Base-by-base conservation (phyloP, 306 rosid genomes). In the Cicer judaicum region DNA sequence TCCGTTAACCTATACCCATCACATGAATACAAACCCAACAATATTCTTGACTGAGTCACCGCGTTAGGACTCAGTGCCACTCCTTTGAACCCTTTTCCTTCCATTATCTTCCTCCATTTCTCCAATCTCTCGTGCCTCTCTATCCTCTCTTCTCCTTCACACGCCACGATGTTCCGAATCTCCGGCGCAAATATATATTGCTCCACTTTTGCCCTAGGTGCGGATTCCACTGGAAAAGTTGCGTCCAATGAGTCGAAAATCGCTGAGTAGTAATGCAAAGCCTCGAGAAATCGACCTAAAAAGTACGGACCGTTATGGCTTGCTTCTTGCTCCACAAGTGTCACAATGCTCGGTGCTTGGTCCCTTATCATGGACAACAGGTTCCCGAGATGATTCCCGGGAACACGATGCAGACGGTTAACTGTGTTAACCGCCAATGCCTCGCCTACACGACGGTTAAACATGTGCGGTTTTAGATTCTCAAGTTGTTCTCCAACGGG, bases 261-360 rank as follows among this genome's bases (percentile, higher is more conserved):
- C 0, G 96, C 98, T 0, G 96, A 93, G 73, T 93, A 91, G 11
- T 91, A 91, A 41, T 91, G 98, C 67, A 93, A 12, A 0, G 97
- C 96, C 74, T 91, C 97, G 0, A 93, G 88, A 63, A 93, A 91
- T 76, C 98, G 75, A 0, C 97, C 97, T 0, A 91, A 66, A 21
- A 91, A 93, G 65, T 91, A 89, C 0, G 98, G 98, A 4, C 96
- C 94, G 0, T 93, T 91, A 16, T 91, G 98, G 81, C 96, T 93
- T 0, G 98, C 98, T 29, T 93, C 97, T 78, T 91, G 94, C 54
- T 93, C 98, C 0, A 93, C 97, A 0, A 89, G 68, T 0, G 98
- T 93, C 0, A 93, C 87, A 1, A 93, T 88, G 71, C 82, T 91
- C 0, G 98, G 97, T 0, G 97, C 98, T 48, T 91, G 98, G 78